These are phyloP conservation scores for Colletotrichum sp. DNA, from an alignment of 2,329 filamentous ascomycete genomes.

Conservation along the genomic window DNA sequence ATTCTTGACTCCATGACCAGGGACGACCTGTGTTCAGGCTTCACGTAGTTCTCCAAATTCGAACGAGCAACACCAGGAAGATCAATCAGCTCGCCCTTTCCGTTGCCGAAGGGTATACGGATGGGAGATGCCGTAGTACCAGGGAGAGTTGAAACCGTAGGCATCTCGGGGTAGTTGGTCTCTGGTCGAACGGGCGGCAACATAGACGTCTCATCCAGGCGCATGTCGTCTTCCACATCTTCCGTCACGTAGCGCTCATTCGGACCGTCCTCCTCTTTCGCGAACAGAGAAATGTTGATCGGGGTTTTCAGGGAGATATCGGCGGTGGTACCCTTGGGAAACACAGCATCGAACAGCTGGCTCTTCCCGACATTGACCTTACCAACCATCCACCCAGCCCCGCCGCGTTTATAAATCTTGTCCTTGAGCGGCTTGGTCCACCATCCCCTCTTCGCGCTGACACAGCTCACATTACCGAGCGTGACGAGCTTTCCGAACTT, in stretches of 20 bases:
- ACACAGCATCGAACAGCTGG: constrained; percentile 84
- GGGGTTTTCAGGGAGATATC: not conserved
- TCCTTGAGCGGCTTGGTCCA: constrained; percentile 89
- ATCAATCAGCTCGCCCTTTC: constrained; percentile 90
- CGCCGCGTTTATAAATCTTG: constrained; percentile 82
- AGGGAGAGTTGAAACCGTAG: constrained; percentile 82
- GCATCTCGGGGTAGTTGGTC: constrained; percentile 81
- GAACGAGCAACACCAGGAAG: constrained; percentile 83
- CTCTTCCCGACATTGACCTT: constrained; percentile 99
- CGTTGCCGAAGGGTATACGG: constrained; percentile 84
- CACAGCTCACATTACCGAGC: constrained; percentile 85
- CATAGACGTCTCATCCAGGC: constrained; percentile 55
- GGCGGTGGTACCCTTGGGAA: constrained; percentile 69
- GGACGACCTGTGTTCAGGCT: constrained; percentile 65
- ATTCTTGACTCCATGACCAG: constrained; percentile 82
- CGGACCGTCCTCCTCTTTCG: constrained; percentile 11
- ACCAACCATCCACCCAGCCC: constrained; percentile 95
- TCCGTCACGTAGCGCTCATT: not conserved
- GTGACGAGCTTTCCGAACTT: constrained; percentile 71
- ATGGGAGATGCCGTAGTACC: constrained; percentile 97
- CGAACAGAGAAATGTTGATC: constrained; percentile 17
- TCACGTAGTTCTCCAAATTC: constrained; percentile 73
- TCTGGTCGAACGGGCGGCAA: constrained; percentile 79
- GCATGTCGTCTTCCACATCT: constrained; percentile 26
- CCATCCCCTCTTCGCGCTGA: constrained; percentile 87